Evolutionary conservation across 2,329 filamentous ascomycete species (phyloP).

Genomic region (Ophiostoma populinum): DNA sequence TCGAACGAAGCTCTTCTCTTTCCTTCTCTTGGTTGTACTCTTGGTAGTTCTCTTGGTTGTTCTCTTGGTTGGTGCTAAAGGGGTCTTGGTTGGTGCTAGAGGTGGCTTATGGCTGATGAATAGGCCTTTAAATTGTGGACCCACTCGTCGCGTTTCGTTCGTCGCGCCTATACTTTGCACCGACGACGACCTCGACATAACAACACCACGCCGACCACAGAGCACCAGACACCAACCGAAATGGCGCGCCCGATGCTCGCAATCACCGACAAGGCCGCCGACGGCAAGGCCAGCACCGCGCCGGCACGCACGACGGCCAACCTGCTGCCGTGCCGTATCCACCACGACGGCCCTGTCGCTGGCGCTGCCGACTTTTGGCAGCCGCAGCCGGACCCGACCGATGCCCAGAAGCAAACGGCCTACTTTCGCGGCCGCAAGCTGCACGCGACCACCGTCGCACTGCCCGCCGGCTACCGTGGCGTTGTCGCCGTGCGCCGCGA

Average conservation of each 20-base stretch:
- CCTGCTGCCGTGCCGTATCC: slow-evolving; percentile 63
- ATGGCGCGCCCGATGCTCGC: slow-evolving; percentile 28
- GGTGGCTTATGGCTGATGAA: no score
- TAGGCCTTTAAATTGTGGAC: no score
- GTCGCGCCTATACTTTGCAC: no score
- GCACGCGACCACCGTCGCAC: slow-evolving; percentile 42
- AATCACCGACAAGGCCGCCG: slow-evolving; percentile 18
- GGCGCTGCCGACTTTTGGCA: slow-evolving; percentile 52
- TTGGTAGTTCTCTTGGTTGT: no score
- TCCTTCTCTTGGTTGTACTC: no score
- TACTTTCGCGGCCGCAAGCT: slow-evolving; percentile 73
- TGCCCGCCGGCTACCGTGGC: slow-evolving; percentile 59
- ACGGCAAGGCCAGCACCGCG: slow-evolving; percentile 7
- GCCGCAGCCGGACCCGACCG: slow-evolving; percentile 42
- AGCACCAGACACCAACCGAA: no score
- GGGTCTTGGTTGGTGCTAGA: no score
- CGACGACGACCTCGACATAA: no score
- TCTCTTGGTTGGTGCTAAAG: no score
- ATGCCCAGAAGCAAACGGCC: slow-evolving; percentile 34
- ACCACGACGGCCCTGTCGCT: slow-evolving; percentile 58
- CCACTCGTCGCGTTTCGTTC: no score
- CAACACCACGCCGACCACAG: no score
- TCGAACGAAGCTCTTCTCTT: no score
- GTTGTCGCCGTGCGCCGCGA: slow-evolving; percentile 32
- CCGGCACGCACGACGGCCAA: slow-evolving; percentile 38